phyloP scores from a whole-genome alignment of 331 rosid genomes.

The Spiraea crenata region DNA sequence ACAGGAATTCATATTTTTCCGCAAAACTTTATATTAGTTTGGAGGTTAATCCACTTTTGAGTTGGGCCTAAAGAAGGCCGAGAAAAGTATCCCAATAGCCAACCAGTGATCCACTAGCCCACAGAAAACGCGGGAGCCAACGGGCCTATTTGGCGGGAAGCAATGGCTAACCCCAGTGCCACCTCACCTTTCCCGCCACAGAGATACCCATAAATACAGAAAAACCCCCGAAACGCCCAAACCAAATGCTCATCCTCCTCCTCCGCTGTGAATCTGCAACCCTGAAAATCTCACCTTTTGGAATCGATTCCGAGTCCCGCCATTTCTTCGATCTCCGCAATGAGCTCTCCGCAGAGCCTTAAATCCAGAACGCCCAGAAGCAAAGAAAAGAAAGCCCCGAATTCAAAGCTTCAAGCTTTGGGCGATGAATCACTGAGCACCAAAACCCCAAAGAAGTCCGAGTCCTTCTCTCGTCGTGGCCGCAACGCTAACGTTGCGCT shows the following conservation, averaged over 20 bases:
- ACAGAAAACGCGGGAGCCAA: background rate
- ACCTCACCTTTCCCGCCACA: slow-evolving; percentile 39
- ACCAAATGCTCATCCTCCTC: no score
- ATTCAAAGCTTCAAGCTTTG: background rate
- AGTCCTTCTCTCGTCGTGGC: background rate
- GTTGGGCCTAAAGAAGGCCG: background rate
- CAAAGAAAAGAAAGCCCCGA: no score
- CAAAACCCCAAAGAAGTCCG: slow-evolving; percentile 63
- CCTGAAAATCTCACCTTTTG: no score
- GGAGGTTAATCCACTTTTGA: no score
- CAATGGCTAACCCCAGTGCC: background rate
- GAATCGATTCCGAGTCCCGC: background rate
- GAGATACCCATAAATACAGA: background rate
- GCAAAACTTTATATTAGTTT: no score
- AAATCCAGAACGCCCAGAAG: slow-evolving; percentile 25
- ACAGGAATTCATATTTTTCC: no score
- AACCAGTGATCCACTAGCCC: no score
- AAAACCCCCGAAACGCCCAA: background rate
- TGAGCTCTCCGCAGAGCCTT: slow-evolving; percentile 34
- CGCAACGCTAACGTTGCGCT: background rate
- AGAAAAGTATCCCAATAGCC: background rate
- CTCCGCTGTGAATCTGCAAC: no score
- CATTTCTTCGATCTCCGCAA: background rate
- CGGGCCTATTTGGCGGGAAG: slow-evolving; percentile 46
- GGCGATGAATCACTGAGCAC: slow-evolving; percentile 30